phyloP scores from a whole-genome alignment of 2,329 filamentous ascomycete genomes.

The Ampelomyces quisqualis region DNA sequence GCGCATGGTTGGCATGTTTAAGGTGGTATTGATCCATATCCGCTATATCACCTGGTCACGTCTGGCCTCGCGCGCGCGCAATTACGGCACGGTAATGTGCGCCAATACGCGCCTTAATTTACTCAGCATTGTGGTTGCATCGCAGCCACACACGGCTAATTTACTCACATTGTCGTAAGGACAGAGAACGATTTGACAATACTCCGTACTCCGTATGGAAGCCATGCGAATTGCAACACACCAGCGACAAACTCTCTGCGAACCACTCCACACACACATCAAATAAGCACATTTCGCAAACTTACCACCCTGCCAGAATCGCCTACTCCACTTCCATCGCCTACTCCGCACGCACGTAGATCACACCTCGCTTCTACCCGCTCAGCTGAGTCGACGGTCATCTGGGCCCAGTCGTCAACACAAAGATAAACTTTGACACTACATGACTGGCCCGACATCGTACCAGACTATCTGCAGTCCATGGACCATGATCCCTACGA shows the following conservation, averaged over 20 bases:
- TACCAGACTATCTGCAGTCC: constrained; percentile 6
- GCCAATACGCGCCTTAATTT: constrained; percentile 5
- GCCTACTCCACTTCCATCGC: neutral
- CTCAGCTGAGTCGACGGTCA: neutral
- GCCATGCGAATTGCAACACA: too few relatives aligned
- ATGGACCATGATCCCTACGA: constrained; percentile 3
- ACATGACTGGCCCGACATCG: constrained; percentile 6
- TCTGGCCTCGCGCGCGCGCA: constrained; percentile 1
- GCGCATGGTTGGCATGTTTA: neutral
- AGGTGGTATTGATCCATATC: neutral
- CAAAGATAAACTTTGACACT: constrained; percentile 9
- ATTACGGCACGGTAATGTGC: neutral
- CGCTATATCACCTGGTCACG: neutral
- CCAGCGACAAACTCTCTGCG: neutral
- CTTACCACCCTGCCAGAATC: too few relatives aligned
- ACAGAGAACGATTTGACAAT: too few relatives aligned
- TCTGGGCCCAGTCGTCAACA: neutral
- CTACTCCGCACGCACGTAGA: constrained; percentile 1
- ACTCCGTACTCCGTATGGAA: too few relatives aligned
- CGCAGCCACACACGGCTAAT: constrained; percentile 3
- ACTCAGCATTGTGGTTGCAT: neutral
- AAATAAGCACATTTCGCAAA: too few relatives aligned
- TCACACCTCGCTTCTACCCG: constrained; percentile 1
- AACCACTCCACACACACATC: neutral
- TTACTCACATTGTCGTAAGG: constrained; percentile 2